phyloP scores from a whole-genome alignment of 306 rosid species.

The Vigna unguiculata region DNA sequence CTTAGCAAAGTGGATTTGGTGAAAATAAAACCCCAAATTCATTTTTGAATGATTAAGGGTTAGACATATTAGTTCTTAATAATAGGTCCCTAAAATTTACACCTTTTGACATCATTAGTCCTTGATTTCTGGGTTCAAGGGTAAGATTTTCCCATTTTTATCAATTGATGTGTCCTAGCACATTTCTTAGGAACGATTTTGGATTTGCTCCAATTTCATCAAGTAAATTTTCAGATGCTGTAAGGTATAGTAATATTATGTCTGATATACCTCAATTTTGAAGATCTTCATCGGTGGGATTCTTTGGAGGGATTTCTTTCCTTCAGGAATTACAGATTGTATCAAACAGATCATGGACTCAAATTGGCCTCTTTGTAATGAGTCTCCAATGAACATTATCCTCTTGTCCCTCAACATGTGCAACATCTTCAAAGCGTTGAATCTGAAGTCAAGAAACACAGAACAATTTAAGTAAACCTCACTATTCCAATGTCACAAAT shows the following conservation, averaged over 20 bases:
- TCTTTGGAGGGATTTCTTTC: constrained; percentile 74
- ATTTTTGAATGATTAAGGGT: not conserved
- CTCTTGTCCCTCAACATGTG: constrained; percentile 76
- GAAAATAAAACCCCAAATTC: not conserved
- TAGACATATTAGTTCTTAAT: not conserved
- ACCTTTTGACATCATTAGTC: not conserved
- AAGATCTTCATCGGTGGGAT: constrained; percentile 89
- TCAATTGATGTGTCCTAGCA: not conserved
- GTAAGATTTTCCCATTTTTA: not conserved
- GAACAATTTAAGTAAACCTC: not conserved
- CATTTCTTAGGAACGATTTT: not conserved
- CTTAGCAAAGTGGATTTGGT: constrained; percentile 15
- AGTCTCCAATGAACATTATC: constrained; percentile 91
- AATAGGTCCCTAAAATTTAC: not conserved
- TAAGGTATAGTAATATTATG: not conserved
- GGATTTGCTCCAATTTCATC: not conserved
- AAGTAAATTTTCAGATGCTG: not conserved
- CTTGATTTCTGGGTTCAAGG: not conserved
- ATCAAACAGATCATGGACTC: constrained; percentile 88
- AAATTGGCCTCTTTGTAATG: constrained; percentile 87
- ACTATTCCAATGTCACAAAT: not conserved
- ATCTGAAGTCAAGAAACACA: constrained; percentile 51
- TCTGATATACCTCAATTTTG: constrained; percentile 60
- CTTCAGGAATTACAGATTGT: constrained; percentile 79
- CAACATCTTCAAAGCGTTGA: constrained; percentile 82